phyloP scores from a whole-genome alignment of 768 basidiomycete genomes.

The Chalciporus pseudorubinellus region DNA sequence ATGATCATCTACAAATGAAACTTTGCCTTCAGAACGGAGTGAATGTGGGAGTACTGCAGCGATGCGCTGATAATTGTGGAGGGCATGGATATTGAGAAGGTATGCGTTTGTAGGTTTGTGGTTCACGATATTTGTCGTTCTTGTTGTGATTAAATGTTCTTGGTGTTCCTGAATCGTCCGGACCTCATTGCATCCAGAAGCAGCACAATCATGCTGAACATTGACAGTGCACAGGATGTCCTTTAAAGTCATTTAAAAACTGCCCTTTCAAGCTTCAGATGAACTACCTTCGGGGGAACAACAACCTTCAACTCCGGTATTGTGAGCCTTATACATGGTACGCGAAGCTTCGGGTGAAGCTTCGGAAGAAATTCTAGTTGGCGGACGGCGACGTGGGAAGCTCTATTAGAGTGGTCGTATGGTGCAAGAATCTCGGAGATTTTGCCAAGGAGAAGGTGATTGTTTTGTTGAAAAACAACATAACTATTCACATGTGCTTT shows the following conservation, averaged over 20 bases:
- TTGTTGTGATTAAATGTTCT: neutral
- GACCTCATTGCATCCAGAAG: no score
- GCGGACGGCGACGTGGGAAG: neutral
- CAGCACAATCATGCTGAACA: no score
- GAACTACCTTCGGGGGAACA: neutral
- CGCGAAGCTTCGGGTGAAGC: neutral
- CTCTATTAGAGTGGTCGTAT: neutral
- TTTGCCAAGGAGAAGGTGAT: conserved; percentile 1
- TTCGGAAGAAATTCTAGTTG: neutral
- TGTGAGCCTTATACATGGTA: neutral
- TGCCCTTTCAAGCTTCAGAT: no score
- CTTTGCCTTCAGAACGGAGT: no score
- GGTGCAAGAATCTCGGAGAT: neutral
- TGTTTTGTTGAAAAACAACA: neutral
- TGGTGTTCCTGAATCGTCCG: neutral
- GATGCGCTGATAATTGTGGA: neutral
- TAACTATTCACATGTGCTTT: conserved; percentile 2
- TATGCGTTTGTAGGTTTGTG: neutral
- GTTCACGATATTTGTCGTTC: neutral
- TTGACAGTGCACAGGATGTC: no score
- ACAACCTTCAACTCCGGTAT: neutral
- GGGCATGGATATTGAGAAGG: neutral
- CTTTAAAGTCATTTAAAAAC: no score
- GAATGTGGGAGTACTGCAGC: no score
- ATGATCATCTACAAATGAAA: no score